phyloP scores from a whole-genome alignment of 345 rosid species.

The Eutrema japonicum region DNA sequence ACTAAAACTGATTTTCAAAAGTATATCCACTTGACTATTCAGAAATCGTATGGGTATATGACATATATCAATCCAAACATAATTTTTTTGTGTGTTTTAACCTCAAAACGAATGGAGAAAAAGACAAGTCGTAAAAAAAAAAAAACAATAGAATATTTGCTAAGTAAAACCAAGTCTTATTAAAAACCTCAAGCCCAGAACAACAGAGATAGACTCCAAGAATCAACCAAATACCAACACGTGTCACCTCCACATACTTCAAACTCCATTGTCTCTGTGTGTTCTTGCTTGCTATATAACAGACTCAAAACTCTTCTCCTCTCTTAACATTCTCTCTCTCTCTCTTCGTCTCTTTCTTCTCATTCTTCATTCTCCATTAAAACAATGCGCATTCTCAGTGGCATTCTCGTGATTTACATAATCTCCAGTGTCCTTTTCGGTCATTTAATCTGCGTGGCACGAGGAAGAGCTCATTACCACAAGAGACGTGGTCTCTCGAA shows the following conservation, averaged over 20 bases:
- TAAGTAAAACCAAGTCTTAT: constrained; percentile 10
- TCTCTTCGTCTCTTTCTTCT: constrained; percentile 8
- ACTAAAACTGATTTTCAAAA: background rate
- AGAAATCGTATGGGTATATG: background rate
- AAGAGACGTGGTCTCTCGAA: constrained; percentile 48
- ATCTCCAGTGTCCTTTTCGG: constrained; percentile 31
- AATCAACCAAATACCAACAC: constrained; percentile 52
- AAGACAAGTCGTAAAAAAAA: constrained; percentile 10
- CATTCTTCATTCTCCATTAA: constrained; percentile 29
- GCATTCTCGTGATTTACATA: constrained; percentile 38
- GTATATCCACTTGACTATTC: constrained; percentile 10
- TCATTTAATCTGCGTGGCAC: constrained; percentile 39
- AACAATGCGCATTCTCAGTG: constrained; percentile 33
- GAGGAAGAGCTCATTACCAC: constrained; percentile 72
- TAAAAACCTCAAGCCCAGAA: constrained; percentile 27
- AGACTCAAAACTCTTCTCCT: constrained; percentile 25
- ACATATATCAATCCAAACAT: constrained; percentile 12
- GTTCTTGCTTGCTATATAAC: constrained; percentile 45
- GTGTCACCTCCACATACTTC: constrained; percentile 43
- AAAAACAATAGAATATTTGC: constrained; percentile 32
- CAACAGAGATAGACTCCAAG: constrained; percentile 36
- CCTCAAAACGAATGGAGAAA: background rate
- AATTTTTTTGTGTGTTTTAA: background rate
- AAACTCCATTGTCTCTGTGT: constrained; percentile 20
- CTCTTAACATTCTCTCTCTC: constrained; percentile 13